Evolutionary conservation across 23 red algal genomes (phyloP).

Genomic region (Gracilaria gracilis): DNA sequence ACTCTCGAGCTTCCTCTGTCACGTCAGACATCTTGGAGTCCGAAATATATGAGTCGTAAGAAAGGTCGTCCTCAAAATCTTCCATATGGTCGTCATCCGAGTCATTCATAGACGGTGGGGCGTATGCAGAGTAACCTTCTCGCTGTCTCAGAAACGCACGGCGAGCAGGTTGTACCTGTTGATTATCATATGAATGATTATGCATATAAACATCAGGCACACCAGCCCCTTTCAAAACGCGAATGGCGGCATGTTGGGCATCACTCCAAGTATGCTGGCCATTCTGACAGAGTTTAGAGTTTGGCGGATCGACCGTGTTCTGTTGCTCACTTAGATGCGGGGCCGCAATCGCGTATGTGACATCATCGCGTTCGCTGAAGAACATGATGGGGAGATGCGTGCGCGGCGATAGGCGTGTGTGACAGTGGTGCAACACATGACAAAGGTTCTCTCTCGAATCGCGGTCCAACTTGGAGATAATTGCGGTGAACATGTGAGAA

Average conservation of each 20-base stretch:
- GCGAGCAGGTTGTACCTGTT: neutral
- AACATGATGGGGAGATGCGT: conserved; percentile 43
- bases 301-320: neutral
- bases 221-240: neutral
- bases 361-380: conserved; percentile 39
- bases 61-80: conserved; percentile 23
- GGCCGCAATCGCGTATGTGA: conserved; percentile 2
- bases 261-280: neutral
- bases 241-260: neutral
- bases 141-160: neutral
- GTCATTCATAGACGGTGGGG: neutral
- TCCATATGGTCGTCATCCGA: neutral
- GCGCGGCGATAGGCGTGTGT: conserved; percentile 24
- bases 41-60: conserved; percentile 14
- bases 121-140: neutral
- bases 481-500: conserved; percentile 42
- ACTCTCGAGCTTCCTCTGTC: neutral
- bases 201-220: neutral
- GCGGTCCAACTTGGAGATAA: conserved; percentile 31
- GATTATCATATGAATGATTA: neutral
- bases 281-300: neutral
- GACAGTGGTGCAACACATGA: conserved; percentile 47
- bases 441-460: conserved; percentile 5
- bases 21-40: conserved; percentile 28
- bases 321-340: neutral